phyloP scores from a whole-genome alignment of 495 filamentous ascomycete species.

The Ramalina intermedia region DNA sequence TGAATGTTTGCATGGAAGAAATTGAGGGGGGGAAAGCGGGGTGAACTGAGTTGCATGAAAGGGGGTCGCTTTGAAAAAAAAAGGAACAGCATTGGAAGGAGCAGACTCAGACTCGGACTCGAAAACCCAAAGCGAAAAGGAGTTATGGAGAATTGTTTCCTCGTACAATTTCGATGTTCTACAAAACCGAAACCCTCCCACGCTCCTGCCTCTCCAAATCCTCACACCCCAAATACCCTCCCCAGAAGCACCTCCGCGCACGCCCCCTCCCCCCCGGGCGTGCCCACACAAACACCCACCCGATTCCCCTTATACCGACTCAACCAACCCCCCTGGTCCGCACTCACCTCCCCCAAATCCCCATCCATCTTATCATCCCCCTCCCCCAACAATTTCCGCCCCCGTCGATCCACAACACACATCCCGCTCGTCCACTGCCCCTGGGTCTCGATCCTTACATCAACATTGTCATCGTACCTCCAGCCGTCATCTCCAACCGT shows the following conservation, averaged over 20 bases:
- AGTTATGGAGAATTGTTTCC: too few relatives aligned
- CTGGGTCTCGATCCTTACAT: constrained; percentile 72
- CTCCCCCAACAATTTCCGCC: constrained; percentile 45
- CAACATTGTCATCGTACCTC: constrained; percentile 31
- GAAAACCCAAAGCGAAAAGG: too few relatives aligned
- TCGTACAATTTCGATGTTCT: neutral
- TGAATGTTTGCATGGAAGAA: too few relatives aligned
- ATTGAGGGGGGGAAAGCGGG: too few relatives aligned
- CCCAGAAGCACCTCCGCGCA: constrained; percentile 32
- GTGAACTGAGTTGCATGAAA: too few relatives aligned
- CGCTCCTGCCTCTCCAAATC: neutral
- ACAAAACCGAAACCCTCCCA: neutral
- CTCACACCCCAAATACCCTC: constrained; percentile 22
- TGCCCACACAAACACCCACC: constrained; percentile 50
- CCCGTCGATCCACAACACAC: constrained; percentile 69
- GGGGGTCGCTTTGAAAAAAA: too few relatives aligned
- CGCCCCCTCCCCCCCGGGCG: constrained; percentile 26
- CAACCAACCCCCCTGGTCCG: constrained; percentile 64
- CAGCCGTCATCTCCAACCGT: constrained; percentile 31
- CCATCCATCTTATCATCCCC: constrained; percentile 23
- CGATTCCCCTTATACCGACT: constrained; percentile 57
- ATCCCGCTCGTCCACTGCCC: constrained; percentile 93
- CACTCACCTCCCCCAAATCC: constrained; percentile 30
- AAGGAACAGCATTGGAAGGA: too few relatives aligned
- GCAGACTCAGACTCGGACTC: too few relatives aligned